Base-by-base conservation (phyloP, 169 alveolate species). In the Plasmodium reichenowi region DNA sequence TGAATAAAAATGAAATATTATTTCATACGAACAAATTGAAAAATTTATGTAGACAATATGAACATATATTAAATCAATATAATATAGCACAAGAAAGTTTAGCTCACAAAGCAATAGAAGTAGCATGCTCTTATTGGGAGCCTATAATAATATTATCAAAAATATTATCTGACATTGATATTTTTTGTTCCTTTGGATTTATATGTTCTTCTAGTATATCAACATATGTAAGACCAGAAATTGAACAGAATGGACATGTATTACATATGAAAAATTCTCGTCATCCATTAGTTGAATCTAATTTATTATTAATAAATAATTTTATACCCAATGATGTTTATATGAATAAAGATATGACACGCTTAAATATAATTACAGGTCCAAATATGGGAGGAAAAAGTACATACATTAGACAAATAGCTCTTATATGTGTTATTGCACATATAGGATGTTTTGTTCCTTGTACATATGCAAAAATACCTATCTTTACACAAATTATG, bases 351-450 rank as follows among this genome's bases (percentile, higher is more conserved):
- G 94, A 95, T 29, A 50, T 93, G 22, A 93, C 96, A n/a, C 89
- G 98, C 62, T 91, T 98, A 45, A 97, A 95, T 60, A 95, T 98
- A 32, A 98, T 98, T 15, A 98, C 99, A 8, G 99, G 99, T 2
- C 99, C 99, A 3, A 98, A 98, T 88, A 98, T 98, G 99, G 99
- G 99, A 9, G 99, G 99, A n/a, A 98, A 98, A 86, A 96, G 98
- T 68, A 98, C 99, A 7, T 98, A 95, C 87, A 97, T 98, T 50
- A 93, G 99, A 72, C 97, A 97, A 93, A 92, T 91, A 48, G 96
- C 95, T 58, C 20, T 94, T 13, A 94, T 94, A 59, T 93, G 93
- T 29, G 75, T 92, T 12, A 93, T 94, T 95, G 92, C 98, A 38
- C 99, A 98, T 72, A 96, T 98, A 9, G 99, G 99, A 0, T 97